Base-by-base conservation (phyloP, 2,329 filamentous ascomycete species). In the Fusarium sp. region DNA sequence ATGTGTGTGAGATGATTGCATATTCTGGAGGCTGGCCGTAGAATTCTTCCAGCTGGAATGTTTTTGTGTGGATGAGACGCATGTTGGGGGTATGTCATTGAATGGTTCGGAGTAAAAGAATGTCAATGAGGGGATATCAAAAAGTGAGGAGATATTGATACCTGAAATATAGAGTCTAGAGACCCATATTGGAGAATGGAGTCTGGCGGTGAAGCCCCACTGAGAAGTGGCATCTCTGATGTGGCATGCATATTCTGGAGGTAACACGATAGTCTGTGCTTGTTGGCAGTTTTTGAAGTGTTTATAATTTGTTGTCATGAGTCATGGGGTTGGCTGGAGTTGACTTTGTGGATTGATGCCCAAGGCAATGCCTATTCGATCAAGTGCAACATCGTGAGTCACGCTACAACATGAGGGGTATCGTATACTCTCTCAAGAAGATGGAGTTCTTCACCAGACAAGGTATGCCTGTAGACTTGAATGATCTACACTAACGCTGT, bases 1-100 rank as follows among this genome's bases (percentile, higher is more conserved):
- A 77, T n/a, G 75, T 77, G 63, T 79, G 77, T 16, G 77, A 79
- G 12, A 79, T 61, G 44, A 79, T 77, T 47, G 75, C 77, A 57
- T 79, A 79, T 46, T 65, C 58, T 6, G 77, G 77, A 11, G 68
- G 67, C 32, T 77, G 74, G 41, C 57, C 62, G 51, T 69, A 73
- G 67, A 71, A 73, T 42, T 73, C 68, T 47, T 73, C 67, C 3
- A 73, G 52, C 25, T 63, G 24, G 16, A 73, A 70, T 22, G 70
- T 73, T 47, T 62, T 44, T 16, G 64, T 69, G 41, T 73, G 65
- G 29, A 73, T 48, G 75, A 82, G 72, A 70, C 76, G 49, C 73
- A 73, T 73, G 16, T 14, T 66, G 42, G 9, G 49, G 41, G 7
- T 12, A n/a, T 7, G 18, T 20, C 47, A 44, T 65, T 48, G 22